Evolutionary conservation across 2,329 filamentous ascomycete genomes (phyloP).

Genomic region (Pseudogymnoascus verrucosus): DNA sequence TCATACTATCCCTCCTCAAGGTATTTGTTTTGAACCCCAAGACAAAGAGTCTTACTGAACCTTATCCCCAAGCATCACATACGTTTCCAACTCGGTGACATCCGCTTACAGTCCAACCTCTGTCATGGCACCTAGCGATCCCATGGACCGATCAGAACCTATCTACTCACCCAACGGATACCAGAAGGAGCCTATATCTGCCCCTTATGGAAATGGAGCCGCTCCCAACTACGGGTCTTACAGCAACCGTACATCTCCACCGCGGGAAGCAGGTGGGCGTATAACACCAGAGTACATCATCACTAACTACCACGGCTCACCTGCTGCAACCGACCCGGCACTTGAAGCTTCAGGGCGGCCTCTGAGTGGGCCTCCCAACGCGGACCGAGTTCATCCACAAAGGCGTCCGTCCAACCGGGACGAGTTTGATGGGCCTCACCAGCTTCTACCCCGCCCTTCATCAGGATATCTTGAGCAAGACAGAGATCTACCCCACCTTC

Average conservation of each 20-base stretch:
- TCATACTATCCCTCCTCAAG: slow-evolving; percentile 25
- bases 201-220: slow-evolving; percentile 23
- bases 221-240: slow-evolving; percentile 25
- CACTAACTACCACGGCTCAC: slow-evolving; percentile 41
- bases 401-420: slow-evolving; percentile 72
- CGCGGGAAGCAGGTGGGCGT: slow-evolving; percentile 27
- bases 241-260: slow-evolving; percentile 20
- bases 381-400: slow-evolving; percentile 44
- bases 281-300: slow-evolving; percentile 28
- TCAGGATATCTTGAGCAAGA: slow-evolving; percentile 67
- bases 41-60: slow-evolving; percentile 21
- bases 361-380: slow-evolving; percentile 38
- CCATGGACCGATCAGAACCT: slow-evolving; percentile 21
- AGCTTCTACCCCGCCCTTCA: slow-evolving; percentile 67
- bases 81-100: slow-evolving; percentile 20
- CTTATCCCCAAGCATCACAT: slow-evolving; percentile 22
- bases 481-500: slow-evolving; percentile 71
- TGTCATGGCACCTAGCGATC: slow-evolving; percentile 18
- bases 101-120: slow-evolving; percentile 21
- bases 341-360: slow-evolving; percentile 42
- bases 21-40: slow-evolving; percentile 20
- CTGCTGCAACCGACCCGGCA: slow-evolving; percentile 52
- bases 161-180: slow-evolving; percentile 26
- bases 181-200: slow-evolving; percentile 22
- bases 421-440: slow-evolving; percentile 82